Conservation (phyloP, 108 stramenopile genomes). For the Stephanodiscus triporus region DNA sequence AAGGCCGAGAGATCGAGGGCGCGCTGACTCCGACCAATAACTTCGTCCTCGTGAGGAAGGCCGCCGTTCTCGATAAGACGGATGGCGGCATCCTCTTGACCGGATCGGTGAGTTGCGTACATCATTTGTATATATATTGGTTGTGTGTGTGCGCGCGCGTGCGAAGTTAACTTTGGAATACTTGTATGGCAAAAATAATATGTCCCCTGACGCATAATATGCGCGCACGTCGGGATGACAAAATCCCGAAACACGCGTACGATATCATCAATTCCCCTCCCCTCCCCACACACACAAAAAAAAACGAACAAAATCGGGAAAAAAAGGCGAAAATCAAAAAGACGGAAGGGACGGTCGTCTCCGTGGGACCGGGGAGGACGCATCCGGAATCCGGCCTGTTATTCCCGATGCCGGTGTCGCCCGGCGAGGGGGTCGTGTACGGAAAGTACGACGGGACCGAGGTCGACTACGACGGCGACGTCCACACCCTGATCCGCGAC, state of each 20-base stretch:
- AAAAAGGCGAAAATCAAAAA: slow-evolving; percentile 83
- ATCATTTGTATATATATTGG: too few species aligned
- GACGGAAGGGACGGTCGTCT: slow-evolving; percentile 78
- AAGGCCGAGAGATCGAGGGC: slow-evolving; percentile 67
- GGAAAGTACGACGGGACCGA: slow-evolving; percentile 92
- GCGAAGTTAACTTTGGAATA: too few species aligned
- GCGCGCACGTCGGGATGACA: too few species aligned
- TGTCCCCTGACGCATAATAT: too few species aligned
- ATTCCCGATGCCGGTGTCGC: slow-evolving; percentile 72
- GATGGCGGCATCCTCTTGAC: slow-evolving; percentile 85
- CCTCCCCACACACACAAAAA: too few species aligned
- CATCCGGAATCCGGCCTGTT: slow-evolving; percentile 79
- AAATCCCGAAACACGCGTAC: too few species aligned
- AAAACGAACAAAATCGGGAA: too few species aligned
- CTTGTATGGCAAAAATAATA: too few species aligned
- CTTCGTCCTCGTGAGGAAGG: slow-evolving; percentile 80
- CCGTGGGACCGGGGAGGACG: slow-evolving; percentile 78
- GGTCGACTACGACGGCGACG: slow-evolving; percentile 72
- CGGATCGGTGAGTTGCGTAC: slow-evolving; percentile 43
- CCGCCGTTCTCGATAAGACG: slow-evolving; percentile 63
- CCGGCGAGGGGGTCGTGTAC: slow-evolving; percentile 85
- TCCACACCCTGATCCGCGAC: slow-evolving; percentile 86
- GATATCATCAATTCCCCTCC: too few species aligned
- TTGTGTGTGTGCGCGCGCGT: too few species aligned
- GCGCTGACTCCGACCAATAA: slow-evolving; percentile 77